Percentiles rank a stretch among this genome's conserved stretches.
Conservation (phyloP, 257 asterid species). For the Rhazya stricta region DNA sequence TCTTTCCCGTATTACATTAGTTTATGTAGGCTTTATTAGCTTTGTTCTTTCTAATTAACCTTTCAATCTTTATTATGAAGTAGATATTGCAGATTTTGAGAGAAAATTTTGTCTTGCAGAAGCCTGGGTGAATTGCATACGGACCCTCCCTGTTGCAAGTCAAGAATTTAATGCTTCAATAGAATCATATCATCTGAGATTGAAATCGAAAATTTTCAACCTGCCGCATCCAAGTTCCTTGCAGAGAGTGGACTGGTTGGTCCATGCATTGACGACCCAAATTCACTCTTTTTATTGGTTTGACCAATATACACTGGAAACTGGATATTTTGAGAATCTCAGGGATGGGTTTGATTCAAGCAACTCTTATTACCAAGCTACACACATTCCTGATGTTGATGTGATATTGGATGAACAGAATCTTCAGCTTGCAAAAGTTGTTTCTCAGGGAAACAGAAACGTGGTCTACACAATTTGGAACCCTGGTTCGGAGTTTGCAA, state of each 20-base stretch:
- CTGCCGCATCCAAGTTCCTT: slow-evolving; percentile 17
- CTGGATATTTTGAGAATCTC: slow-evolving; percentile 35
- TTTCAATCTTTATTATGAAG: background rate
- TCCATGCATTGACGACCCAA: slow-evolving; percentile 41
- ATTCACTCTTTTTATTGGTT: slow-evolving; percentile 53
- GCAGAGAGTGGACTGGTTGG: slow-evolving; percentile 40
- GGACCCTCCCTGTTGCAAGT: slow-evolving; percentile 5
- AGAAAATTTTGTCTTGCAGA: background rate
- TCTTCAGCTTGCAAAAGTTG: slow-evolving; percentile 41
- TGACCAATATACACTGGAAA: slow-evolving; percentile 37
- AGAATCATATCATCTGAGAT: slow-evolving; percentile 5
- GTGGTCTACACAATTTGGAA: slow-evolving; percentile 42
- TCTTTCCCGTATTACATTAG: background rate
- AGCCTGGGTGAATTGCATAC: background rate
- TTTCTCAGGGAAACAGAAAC: slow-evolving; percentile 41
- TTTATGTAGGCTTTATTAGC: background rate
- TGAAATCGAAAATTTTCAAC: slow-evolving; percentile 3
- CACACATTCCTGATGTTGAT: slow-evolving; percentile 40
- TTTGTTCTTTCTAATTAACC: background rate
- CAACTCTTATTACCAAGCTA: slow-evolving; percentile 41
- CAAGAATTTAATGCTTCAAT: slow-evolving; percentile 7
- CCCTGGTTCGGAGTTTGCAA: slow-evolving; percentile 48
- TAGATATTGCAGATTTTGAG: background rate
- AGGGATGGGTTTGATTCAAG: slow-evolving; percentile 31
- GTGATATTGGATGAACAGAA: slow-evolving; percentile 42